Evolutionary conservation across 106 monocot genomes (phyloP).

Genomic region (Xerophyta viscosa): DNA sequence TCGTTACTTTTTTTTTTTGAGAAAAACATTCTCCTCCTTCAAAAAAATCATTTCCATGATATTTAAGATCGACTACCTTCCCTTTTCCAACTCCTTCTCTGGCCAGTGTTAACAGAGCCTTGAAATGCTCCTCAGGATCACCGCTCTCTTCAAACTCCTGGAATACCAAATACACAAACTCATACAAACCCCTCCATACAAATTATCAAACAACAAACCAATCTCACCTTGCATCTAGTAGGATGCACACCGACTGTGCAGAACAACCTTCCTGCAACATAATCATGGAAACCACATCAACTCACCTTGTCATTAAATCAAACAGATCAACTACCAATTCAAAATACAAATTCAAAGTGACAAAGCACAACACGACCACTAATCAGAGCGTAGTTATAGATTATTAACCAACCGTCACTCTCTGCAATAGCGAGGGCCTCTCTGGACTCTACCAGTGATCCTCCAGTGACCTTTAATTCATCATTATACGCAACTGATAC

Average conservation of each 20-base stretch:
- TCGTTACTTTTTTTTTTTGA: too few relatives aligned
- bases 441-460: slow-evolving; percentile 80
- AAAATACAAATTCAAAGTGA: neutral
- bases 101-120: slow-evolving; percentile 59
- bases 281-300: neutral
- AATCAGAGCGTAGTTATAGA: neutral
- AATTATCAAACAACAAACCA: neutral
- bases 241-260: slow-evolving; percentile 98
- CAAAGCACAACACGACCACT: slow-evolving; percentile 24
- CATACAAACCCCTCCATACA: neutral
- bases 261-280: slow-evolving; percentile 67
- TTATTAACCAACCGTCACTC: slow-evolving; percentile 53
- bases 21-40: neutral
- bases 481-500: neutral
- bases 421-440: slow-evolving; percentile 89
- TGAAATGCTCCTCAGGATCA: slow-evolving; percentile 68
- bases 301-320: neutral
- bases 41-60: neutral
- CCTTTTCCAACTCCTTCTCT: slow-evolving; percentile 81
- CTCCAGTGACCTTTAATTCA: slow-evolving; percentile 82
- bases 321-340: neutral
- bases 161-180: slow-evolving; percentile 2
- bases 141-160: slow-evolving; percentile 97
- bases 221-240: slow-evolving; percentile 82
- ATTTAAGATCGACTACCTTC: slow-evolving; percentile 34